Evolutionary conservation across 1,284 basidiomycete species (phyloP).

Genomic region (Puccinia brachypodii): DNA sequence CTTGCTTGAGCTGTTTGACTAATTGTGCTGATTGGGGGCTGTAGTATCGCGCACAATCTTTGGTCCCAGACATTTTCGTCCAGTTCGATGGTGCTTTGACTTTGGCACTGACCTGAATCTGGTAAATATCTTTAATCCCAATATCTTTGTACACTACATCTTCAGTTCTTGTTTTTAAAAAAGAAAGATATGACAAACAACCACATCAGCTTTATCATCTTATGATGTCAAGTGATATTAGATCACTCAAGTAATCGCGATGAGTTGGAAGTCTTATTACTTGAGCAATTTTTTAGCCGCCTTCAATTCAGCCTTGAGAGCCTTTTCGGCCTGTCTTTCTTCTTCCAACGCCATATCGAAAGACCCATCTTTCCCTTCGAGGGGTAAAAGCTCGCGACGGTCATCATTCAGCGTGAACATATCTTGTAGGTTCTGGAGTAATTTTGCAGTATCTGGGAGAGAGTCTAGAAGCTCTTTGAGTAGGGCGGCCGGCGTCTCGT

Average conservation of each 20-base stretch:
- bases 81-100: conserved; percentile 75
- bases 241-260: neutral
- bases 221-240: neutral
- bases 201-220: neutral
- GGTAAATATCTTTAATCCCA: conserved; percentile 69
- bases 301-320: conserved; percentile 34
- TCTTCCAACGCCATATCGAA: conserved; percentile 46
- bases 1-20: conserved; percentile 82
- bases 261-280: neutral
- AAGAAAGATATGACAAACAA: neutral
- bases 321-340: conserved; percentile 39
- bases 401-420: conserved; percentile 59
- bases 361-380: conserved; percentile 46
- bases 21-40: conserved; percentile 70
- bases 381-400: conserved; percentile 27
- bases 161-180: conserved; percentile 21
- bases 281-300: conserved; percentile 47
- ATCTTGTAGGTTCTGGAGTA: conserved; percentile 71
- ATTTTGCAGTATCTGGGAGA: conserved; percentile 66
- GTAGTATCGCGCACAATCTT: conserved; percentile 68
- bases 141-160: conserved; percentile 52
- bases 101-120: conserved; percentile 69
- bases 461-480: conserved; percentile 59
- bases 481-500: conserved; percentile 75
- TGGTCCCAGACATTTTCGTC: conserved; percentile 77